Evolutionary conservation across 257 asterid genomes (phyloP).

Genomic region (Voacanga thouarsii): DNA sequence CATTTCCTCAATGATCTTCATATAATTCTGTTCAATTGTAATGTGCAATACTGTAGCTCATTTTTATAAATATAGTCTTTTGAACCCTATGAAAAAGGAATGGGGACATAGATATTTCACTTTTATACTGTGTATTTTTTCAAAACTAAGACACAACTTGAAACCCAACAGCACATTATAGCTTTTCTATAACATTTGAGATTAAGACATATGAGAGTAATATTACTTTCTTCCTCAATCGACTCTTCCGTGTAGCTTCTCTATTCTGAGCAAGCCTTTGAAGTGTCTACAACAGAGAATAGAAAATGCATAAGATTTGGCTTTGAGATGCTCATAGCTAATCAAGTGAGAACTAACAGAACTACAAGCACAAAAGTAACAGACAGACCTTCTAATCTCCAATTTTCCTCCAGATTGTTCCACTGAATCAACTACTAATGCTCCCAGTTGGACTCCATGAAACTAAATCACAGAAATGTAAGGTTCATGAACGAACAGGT

Average conservation of each 20-base stretch:
- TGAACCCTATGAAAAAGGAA: no score
- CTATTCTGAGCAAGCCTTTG: slow-evolving; percentile 96
- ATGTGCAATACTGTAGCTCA: no score
- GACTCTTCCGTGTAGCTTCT: slow-evolving; percentile 95
- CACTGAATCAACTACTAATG: slow-evolving; percentile 29
- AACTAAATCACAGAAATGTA: slow-evolving; percentile 13
- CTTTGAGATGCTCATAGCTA: neutral
- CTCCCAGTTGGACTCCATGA: slow-evolving; percentile 25
- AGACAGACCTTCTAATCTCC: slow-evolving; percentile 46
- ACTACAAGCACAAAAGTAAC: neutral
- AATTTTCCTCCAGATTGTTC: slow-evolving; percentile 34
- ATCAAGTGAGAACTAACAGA: neutral
- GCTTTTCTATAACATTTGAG: neutral
- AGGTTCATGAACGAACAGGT: neutral
- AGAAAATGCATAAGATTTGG: slow-evolving; percentile 4
- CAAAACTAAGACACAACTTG: neutral
- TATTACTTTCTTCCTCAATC: slow-evolving; percentile 82
- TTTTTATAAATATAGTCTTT: no score
- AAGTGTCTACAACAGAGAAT: slow-evolving; percentile 45
- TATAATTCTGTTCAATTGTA: no score
- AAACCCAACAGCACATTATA: neutral
- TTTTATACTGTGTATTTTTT: no score
- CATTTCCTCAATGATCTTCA: no score
- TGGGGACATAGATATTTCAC: no score
- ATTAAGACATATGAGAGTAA: slow-evolving; percentile 6